phyloP scores from a whole-genome alignment of 2,329 filamentous ascomycete genomes.

The Curvularia eragrostidis region DNA sequence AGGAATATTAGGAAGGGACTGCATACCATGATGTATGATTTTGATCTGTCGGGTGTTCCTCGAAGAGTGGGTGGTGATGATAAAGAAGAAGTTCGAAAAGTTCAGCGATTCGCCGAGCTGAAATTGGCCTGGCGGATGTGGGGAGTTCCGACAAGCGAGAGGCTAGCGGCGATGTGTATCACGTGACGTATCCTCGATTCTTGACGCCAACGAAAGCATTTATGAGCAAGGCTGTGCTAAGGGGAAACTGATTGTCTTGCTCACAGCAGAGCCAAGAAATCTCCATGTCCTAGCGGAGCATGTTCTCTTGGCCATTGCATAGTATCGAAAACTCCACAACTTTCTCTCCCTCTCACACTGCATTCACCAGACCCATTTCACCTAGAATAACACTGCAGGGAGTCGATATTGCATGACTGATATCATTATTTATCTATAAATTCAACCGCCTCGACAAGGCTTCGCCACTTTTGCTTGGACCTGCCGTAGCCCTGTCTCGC shows the following conservation, averaged over 20 bases:
- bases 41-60: slow-evolving; percentile 53
- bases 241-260: background rate
- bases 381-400: background rate
- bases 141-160: slow-evolving; percentile 12
- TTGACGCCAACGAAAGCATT: background rate
- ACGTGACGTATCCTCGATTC: background rate
- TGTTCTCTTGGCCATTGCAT: background rate
- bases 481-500: slow-evolving; percentile 26
- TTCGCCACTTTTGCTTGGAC: slow-evolving; percentile 23
- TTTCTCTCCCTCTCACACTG: no score
- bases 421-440: slow-evolving; percentile 26
- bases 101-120: slow-evolving; percentile 22
- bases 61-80: slow-evolving; percentile 48
- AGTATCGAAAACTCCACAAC: background rate
- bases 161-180: background rate
- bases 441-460: slow-evolving; percentile 20
- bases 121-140: slow-evolving; percentile 23
- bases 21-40: slow-evolving; percentile 52
- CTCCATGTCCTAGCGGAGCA: no score
- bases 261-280: background rate
- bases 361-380: background rate
- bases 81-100: slow-evolving; percentile 27
- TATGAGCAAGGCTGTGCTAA: background rate
- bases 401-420: slow-evolving; percentile 11
- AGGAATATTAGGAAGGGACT: background rate